phyloP scores from a whole-genome alignment of 78 protist genomes.

The Blattamonas nauphoetae region DNA sequence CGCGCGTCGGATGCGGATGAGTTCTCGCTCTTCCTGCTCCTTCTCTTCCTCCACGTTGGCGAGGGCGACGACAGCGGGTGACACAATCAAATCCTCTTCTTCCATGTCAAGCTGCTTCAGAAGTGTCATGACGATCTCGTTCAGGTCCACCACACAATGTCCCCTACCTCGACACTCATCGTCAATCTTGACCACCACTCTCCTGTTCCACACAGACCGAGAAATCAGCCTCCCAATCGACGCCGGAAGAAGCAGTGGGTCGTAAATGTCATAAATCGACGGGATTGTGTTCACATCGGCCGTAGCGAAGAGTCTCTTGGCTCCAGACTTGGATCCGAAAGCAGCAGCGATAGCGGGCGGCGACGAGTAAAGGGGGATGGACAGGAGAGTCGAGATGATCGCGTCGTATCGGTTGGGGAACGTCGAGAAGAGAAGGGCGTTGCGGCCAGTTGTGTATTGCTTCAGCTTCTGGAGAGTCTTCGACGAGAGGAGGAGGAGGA shows the following conservation, averaged over 20 bases:
- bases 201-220: not conserved
- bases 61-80: not conserved
- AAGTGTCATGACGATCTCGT: not conserved
- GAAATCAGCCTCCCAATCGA: not conserved
- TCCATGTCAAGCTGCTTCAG: not conserved
- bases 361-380: not conserved
- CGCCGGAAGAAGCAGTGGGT: not conserved
- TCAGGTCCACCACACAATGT: not conserved
- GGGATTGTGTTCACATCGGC: not conserved
- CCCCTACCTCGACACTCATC: not conserved
- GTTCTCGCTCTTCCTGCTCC: not conserved
- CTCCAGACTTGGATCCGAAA: not conserved
- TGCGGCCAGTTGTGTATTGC: not conserved
- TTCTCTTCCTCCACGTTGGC: not conserved
- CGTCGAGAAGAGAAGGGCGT: not conserved
- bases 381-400: not conserved
- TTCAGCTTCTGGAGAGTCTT: not conserved
- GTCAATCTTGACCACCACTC: not conserved
- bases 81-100: not conserved
- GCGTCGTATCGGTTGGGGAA: not conserved
- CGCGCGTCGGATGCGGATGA: too few species aligned
- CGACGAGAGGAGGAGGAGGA: not conserved
- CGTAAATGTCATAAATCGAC: not conserved
- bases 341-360: not conserved
- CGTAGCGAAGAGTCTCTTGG: not conserved